These are phyloP conservation scores for Aspergillus eucalypticola DNA, from an alignment of 2,329 filamentous ascomycete species.

Conservation along the genomic window DNA sequence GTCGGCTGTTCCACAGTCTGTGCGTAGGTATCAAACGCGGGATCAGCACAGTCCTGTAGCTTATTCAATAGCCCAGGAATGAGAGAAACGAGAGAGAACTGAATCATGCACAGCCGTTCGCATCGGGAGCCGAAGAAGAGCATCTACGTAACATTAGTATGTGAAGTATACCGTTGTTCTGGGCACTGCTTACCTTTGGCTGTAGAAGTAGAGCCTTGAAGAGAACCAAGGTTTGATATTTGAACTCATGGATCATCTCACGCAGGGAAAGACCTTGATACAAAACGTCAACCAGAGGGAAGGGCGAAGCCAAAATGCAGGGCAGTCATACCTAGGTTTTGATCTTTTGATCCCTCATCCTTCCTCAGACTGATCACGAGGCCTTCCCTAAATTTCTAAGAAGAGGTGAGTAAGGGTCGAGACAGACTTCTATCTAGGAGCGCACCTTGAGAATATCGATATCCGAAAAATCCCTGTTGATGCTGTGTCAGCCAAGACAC, in stretches of 20 bases:
- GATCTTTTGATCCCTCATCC: slow-evolving; percentile 74
- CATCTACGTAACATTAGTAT: slow-evolving; percentile 63
- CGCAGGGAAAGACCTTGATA: slow-evolving; percentile 67
- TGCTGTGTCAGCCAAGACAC: slow-evolving; percentile 8
- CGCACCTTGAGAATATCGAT: slow-evolving; percentile 75
- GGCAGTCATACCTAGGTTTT: slow-evolving; percentile 73
- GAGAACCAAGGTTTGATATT: slow-evolving; percentile 88
- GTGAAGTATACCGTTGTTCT: not conserved
- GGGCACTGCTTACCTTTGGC: slow-evolving; percentile 68
- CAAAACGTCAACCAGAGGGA: slow-evolving; percentile 14
- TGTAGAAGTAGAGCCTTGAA: slow-evolving; percentile 93
- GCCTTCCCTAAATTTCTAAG: slow-evolving; percentile 82
- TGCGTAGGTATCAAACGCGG: slow-evolving; percentile 83
- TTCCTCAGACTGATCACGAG: slow-evolving; percentile 61
- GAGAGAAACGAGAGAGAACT: slow-evolving; percentile 92
- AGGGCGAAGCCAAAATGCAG: not conserved
- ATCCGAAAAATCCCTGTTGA: slow-evolving; percentile 75
- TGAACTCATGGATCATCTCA: slow-evolving; percentile 91
- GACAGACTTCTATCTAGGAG: slow-evolving; percentile 4
- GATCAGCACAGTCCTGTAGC: slow-evolving; percentile 92
- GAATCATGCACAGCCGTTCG: slow-evolving; percentile 95
- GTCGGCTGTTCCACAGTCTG: slow-evolving; percentile 73
- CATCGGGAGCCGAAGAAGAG: slow-evolving; percentile 97
- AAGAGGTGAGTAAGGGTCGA: slow-evolving; percentile 16
- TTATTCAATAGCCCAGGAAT: slow-evolving; percentile 90